phyloP scores from a whole-genome alignment of 1,139 yeast genomes.

The Protomyces inundatus region DNA sequence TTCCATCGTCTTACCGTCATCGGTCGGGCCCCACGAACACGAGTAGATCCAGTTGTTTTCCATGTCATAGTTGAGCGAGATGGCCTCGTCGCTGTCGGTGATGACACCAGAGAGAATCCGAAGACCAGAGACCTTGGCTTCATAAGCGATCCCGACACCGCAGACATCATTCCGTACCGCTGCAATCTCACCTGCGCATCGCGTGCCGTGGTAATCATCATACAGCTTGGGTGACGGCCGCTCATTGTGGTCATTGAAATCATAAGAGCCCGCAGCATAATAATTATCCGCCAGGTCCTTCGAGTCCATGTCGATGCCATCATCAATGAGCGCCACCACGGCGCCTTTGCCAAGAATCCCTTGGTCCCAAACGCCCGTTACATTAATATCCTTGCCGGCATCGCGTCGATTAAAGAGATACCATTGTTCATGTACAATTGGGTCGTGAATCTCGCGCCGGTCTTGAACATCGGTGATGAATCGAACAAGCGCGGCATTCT shows the following conservation, averaged over 20 bases:
- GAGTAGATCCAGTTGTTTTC: slow-evolving; percentile 85
- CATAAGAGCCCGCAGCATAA: slow-evolving; percentile 78
- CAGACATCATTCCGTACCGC: slow-evolving; percentile 75
- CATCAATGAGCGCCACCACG: slow-evolving; percentile 86
- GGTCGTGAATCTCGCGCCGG: slow-evolving; percentile 68
- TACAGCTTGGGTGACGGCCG: slow-evolving; percentile 71
- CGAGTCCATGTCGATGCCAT: slow-evolving; percentile 80
- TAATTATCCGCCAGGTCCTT: slow-evolving; percentile 65
- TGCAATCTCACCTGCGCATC: slow-evolving; percentile 98
- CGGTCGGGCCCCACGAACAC: slow-evolving; percentile 99
- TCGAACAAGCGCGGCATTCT: slow-evolving; percentile 33
- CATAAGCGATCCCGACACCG: slow-evolving; percentile 91
- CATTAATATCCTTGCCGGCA: slow-evolving; percentile 84
- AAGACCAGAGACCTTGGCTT: slow-evolving; percentile 80
- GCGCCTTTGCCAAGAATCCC: slow-evolving; percentile 70
- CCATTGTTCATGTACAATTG: slow-evolving; percentile 81
- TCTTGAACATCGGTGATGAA: slow-evolving; percentile 38
- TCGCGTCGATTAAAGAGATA: slow-evolving; percentile 66
- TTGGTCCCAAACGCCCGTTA: slow-evolving; percentile 76
- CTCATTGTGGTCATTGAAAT: slow-evolving; percentile 70
- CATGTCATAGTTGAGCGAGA: slow-evolving; percentile 71
- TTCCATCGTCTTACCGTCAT: slow-evolving; percentile 80
- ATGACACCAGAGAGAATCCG: slow-evolving; percentile 78
- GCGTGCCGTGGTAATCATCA: slow-evolving; percentile 94
- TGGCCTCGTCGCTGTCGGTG: slow-evolving; percentile 84